Percentiles rank a stretch among this genome's conserved stretches.
These are phyloP conservation scores for Trifolium dubium DNA, from an alignment of 306 rosid species.

Conservation along the genomic window DNA sequence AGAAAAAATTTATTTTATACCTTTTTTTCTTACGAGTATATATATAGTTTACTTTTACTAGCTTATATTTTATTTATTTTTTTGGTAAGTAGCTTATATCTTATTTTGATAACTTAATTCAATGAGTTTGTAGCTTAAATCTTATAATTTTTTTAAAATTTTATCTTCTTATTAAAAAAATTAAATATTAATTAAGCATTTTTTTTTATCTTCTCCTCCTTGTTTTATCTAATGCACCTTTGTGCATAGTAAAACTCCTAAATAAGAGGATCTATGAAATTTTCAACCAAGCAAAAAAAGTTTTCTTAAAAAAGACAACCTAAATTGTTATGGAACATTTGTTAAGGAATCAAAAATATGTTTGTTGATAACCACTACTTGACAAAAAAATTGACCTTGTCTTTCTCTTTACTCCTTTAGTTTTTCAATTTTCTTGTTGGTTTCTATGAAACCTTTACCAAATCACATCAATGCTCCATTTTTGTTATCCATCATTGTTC, in stretches of 20 bases:
- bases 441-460: constrained; percentile 31
- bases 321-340: constrained; percentile 42
- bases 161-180: too few relatives aligned
- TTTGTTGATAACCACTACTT: constrained; percentile 38
- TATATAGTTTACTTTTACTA: too few relatives aligned
- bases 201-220: not conserved
- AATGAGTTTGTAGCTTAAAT: too few relatives aligned
- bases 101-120: too few relatives aligned
- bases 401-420: constrained; percentile 41
- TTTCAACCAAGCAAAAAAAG: constrained; percentile 44
- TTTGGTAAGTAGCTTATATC: too few relatives aligned
- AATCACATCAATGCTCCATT: constrained; percentile 30
- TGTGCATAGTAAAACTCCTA: constrained; percentile 42
- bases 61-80: too few relatives aligned
- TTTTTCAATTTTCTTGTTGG: constrained; percentile 42
- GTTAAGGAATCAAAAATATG: constrained; percentile 40
- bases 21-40: too few relatives aligned
- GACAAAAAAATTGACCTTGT: constrained; percentile 42
- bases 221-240: not conserved
- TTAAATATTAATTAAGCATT: too few relatives aligned
- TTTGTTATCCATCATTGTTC: not conserved
- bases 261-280: constrained; percentile 60
- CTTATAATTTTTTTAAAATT: too few relatives aligned
- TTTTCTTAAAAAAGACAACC: constrained; percentile 52
- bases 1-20: too few relatives aligned